Percentiles rank a stretch among this genome's conserved stretches.
These are phyloP conservation scores for Chrysosporium keratinophilum DNA, from an alignment of 2,329 filamentous ascomycete species.

Conservation along the genomic window DNA sequence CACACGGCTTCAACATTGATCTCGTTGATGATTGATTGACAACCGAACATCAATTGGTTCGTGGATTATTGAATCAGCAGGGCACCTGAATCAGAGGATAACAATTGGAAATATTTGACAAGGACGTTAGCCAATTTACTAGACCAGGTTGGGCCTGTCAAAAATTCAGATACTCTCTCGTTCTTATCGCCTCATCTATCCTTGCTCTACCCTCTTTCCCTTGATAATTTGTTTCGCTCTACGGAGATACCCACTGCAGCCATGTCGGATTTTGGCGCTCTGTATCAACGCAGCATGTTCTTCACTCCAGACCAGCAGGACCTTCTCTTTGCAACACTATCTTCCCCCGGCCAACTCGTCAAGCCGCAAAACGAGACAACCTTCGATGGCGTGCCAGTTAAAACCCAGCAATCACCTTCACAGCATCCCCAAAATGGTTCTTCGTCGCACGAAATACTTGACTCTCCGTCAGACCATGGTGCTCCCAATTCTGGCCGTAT, in stretches of 20 bases:
- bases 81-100: too few relatives aligned
- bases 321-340: slow-evolving; percentile 63
- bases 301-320: slow-evolving; percentile 68
- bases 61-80: too few relatives aligned
- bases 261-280: slow-evolving; percentile 33
- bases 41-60: too few relatives aligned
- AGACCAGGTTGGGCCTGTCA: too few relatives aligned
- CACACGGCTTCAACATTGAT: too few relatives aligned
- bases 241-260: slow-evolving; percentile 4
- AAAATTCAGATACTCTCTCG: too few relatives aligned
- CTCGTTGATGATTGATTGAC: too few relatives aligned
- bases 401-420: slow-evolving; percentile 20
- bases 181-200: not conserved
- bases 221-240: not conserved
- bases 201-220: not conserved
- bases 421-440: slow-evolving; percentile 15
- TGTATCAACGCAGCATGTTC: slow-evolving; percentile 49
- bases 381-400: slow-evolving; percentile 19
- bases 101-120: too few relatives aligned
- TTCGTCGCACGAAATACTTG: slow-evolving; percentile 21
- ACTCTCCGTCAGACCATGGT: slow-evolving; percentile 24
- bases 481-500: slow-evolving; percentile 39
- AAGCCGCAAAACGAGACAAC: slow-evolving; percentile 19
- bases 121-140: too few relatives aligned
- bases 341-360: slow-evolving; percentile 50